Evolutionary conservation across 495 filamentous ascomycete genomes (phyloP).

Genomic region (Oidiodendron maius): DNA sequence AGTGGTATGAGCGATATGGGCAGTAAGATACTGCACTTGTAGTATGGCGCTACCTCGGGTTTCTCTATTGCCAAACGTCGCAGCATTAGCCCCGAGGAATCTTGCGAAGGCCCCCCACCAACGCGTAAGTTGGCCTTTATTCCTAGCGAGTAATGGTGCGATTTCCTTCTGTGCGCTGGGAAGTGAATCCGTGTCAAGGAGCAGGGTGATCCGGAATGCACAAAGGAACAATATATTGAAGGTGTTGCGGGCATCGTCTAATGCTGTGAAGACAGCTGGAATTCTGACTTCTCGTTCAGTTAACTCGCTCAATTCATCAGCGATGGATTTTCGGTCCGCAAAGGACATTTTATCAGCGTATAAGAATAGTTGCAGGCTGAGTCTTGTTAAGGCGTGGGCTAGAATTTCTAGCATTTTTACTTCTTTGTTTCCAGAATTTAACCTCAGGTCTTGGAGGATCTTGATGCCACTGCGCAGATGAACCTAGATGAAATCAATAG

Average conservation of each 20-base stretch:
- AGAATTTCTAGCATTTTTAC: conserved; percentile 8
- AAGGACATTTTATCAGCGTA: conserved; percentile 17
- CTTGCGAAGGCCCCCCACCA: conserved; percentile 17
- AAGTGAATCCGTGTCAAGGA: conserved; percentile 6
- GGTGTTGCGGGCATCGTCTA: conserved; percentile 12
- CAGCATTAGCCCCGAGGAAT: conserved; percentile 11
- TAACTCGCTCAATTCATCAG: conserved; percentile 1
- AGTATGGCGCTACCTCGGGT: conserved; percentile 17
- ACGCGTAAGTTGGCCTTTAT: not conserved
- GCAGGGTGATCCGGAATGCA: conserved; percentile 12
- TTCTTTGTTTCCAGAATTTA: not conserved
- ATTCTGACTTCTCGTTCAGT: not conserved
- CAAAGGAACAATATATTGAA: conserved; percentile 9
- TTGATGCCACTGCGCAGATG: conserved; percentile 20
- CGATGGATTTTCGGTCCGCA: conserved; percentile 3
- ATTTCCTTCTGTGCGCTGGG: conserved; percentile 1
- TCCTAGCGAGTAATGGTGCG: not conserved
- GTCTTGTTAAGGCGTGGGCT: conserved; percentile 11
- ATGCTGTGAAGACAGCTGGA: conserved; percentile 10
- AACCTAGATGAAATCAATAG: not conserved
- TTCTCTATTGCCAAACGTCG: conserved; percentile 7
- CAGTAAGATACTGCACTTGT: conserved; percentile 15
- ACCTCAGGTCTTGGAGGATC: conserved; percentile 15
- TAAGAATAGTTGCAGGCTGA: conserved; percentile 16
- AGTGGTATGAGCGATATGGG: not conserved